These are phyloP conservation scores for Termitomyces sp. DNA, from an alignment of 768 basidiomycete species.

Conservation along the genomic window DNA sequence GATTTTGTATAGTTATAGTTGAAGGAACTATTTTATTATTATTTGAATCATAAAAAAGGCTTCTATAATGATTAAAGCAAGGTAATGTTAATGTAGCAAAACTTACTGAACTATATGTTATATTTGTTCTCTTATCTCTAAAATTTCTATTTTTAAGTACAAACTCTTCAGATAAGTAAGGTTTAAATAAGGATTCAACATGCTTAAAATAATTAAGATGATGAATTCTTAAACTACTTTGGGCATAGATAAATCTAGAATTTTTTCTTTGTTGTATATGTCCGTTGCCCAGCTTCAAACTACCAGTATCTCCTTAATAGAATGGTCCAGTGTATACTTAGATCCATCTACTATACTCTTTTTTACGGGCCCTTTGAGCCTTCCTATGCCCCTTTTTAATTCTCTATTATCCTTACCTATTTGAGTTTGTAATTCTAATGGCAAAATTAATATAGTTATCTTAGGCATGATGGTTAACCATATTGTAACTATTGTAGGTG, in stretches of 20 bases:
- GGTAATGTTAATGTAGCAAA: conserved; percentile 4
- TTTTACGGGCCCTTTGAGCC: no score
- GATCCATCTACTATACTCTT: not conserved
- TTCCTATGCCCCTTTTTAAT: no score
- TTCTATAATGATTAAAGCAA: conserved; percentile 2
- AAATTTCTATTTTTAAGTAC: not conserved
- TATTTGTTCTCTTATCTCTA: not conserved
- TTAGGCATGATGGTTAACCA: no score
- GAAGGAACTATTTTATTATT: conserved; percentile 3
- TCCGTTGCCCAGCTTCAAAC: not conserved
- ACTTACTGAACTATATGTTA: conserved; percentile 1
- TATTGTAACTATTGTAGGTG: no score
- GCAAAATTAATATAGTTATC: no score
- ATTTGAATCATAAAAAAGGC: not conserved
- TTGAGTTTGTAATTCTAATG: no score
- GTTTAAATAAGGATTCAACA: not conserved
- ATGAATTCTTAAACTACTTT: not conserved
- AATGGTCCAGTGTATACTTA: not conserved
- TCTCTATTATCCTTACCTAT: no score
- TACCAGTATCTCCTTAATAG: not conserved
- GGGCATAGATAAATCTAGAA: not conserved
- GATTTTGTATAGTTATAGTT: not conserved
- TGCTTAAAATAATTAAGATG: not conserved
- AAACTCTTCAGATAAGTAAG: conserved; percentile 2
- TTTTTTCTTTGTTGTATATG: not conserved